phyloP scores from a whole-genome alignment of 257 asterid species.

The Leonotis leonurus region DNA sequence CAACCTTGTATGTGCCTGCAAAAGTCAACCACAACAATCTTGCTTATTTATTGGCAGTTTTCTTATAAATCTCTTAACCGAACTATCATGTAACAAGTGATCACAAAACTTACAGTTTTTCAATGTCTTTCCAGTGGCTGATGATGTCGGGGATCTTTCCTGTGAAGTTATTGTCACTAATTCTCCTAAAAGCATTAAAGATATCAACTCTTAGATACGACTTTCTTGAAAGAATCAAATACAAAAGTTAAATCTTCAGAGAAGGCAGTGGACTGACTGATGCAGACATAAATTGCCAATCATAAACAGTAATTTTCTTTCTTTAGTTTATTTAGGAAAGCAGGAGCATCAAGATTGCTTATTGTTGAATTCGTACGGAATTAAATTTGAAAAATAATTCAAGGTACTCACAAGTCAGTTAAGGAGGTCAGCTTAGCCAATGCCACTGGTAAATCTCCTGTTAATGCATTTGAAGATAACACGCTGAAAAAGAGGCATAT shows the following conservation, averaged over 20 bases:
- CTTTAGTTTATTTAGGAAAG: background rate
- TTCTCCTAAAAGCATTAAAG: constrained; percentile 43
- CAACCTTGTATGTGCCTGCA: constrained; percentile 91
- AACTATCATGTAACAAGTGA: background rate
- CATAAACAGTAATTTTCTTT: background rate
- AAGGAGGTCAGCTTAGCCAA: constrained; percentile 58
- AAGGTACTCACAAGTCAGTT: constrained; percentile 57
- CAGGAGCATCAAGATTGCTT: background rate
- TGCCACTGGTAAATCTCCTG: constrained; percentile 53
- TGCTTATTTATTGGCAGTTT: background rate
- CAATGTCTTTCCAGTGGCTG: constrained; percentile 66
- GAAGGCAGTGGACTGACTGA: background rate
- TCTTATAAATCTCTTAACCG: background rate
- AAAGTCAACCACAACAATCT: constrained; percentile 4
- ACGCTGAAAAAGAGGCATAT: constrained; percentile 29
- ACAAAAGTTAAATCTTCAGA: background rate
- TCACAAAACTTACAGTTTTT: constrained; percentile 60
- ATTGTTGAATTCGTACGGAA: no score
- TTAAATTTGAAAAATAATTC: background rate
- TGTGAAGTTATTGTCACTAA: constrained; percentile 81
- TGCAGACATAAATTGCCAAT: background rate
- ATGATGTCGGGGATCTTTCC: constrained; percentile 81
- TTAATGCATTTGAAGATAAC: constrained; percentile 66
- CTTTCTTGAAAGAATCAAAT: background rate
- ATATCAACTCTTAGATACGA: background rate